phyloP scores from a whole-genome alignment of 148 eudicot genomes.

The Rhododendron mucronatum region DNA sequence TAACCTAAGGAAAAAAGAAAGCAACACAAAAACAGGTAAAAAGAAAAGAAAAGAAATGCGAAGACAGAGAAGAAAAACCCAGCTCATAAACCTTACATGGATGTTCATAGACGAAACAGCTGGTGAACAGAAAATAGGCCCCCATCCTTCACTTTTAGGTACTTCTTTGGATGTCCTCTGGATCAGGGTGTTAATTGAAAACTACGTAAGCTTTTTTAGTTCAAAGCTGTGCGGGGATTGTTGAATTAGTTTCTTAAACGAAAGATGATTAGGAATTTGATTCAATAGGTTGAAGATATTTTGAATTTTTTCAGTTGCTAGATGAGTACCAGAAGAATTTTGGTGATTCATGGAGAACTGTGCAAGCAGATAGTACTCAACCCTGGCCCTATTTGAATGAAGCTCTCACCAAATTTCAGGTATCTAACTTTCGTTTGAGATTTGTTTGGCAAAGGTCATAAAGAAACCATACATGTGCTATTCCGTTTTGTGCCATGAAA shows the following conservation, averaged over 20 bases:
- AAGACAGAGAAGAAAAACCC: not conserved
- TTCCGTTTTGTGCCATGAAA: not conserved
- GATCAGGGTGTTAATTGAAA: not conserved
- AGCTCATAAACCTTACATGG: not conserved
- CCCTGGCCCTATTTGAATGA: constrained; percentile 88
- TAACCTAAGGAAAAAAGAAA: not conserved
- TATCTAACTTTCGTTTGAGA: constrained; percentile 1
- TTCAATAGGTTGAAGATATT: not conserved
- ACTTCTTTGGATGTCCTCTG: not conserved
- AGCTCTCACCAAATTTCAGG: constrained; percentile 85
- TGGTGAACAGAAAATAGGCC: not conserved
- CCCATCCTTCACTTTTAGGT: not conserved
- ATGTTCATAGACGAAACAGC: not conserved
- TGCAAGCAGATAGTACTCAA: constrained; percentile 53
- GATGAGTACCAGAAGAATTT: constrained; percentile 85
- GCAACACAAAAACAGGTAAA: not conserved
- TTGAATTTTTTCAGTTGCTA: constrained; percentile 41
- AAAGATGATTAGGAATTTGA: not conserved
- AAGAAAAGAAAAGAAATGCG: not conserved
- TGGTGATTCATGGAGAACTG: constrained; percentile 84
- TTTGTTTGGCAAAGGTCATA: not conserved
- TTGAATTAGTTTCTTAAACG: not conserved
- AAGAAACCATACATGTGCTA: not conserved
- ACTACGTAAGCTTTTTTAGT: not conserved
- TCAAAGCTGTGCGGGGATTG: not conserved